Percentiles rank a stretch among this genome's conserved stretches.
Evolutionary conservation across 228 moss, liverwort and hornwort species (phyloP).

Genomic region (Sphagnum magellanicum): DNA sequence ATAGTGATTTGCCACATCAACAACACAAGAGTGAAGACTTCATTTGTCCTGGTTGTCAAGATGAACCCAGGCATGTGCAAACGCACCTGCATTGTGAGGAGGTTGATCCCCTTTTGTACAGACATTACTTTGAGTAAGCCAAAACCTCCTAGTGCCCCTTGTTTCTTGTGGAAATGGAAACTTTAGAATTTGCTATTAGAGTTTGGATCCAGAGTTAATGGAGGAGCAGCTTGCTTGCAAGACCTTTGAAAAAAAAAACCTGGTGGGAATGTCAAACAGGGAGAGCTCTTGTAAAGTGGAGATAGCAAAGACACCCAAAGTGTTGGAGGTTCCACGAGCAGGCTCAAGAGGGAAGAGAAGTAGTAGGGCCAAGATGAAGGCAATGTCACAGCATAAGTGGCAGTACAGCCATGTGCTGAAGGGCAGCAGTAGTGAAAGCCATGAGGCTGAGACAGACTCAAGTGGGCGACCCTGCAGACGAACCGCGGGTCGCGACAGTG

Average conservation of each 20-base stretch:
- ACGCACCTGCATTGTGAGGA: slow-evolving; percentile 12
- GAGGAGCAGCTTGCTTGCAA: too few species aligned
- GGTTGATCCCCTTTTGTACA: slow-evolving; percentile 7
- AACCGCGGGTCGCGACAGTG: slow-evolving; percentile 95
- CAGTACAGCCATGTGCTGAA: slow-evolving; percentile 60
- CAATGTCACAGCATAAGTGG: slow-evolving; percentile 67
- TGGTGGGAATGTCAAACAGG: slow-evolving; percentile 17
- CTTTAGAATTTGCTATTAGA: too few species aligned
- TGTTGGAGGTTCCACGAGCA: slow-evolving; percentile 52
- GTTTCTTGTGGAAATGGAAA: too few species aligned
- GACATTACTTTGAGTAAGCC: slow-evolving; percentile 38
- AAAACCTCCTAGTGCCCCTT: too few species aligned
- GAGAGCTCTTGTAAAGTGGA: slow-evolving; percentile 20
- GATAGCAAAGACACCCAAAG: slow-evolving; percentile 17
- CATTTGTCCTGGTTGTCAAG: slow-evolving; percentile 57
- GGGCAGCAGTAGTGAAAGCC: slow-evolving; percentile 33
- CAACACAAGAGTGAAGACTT: slow-evolving; percentile 43
- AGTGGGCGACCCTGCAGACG: slow-evolving; percentile 92
- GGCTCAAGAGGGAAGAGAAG: slow-evolving; percentile 87
- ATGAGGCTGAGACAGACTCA: slow-evolving; percentile 59
- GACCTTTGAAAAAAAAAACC: too few species aligned
- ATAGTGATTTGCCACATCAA: neutral
- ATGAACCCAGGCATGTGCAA: slow-evolving; percentile 23
- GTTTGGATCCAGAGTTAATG: too few species aligned
- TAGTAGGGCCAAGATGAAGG: slow-evolving; percentile 59